Base-by-base conservation (phyloP, 305 asterid genomes). In the Fraxinus paxiana region DNA sequence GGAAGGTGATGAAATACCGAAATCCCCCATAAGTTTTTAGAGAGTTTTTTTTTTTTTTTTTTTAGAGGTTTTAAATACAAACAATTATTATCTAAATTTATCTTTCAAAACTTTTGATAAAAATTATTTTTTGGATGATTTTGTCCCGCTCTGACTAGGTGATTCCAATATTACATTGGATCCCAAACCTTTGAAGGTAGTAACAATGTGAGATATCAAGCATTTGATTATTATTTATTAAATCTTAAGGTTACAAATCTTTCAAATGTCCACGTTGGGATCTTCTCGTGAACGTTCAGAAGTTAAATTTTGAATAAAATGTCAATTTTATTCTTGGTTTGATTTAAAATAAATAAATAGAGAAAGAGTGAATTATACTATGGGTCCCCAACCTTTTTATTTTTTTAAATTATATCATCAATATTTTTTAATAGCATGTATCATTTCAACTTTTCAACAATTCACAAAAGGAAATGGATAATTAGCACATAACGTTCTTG, bases 11-110 rank as follows among this genome's bases (percentile, higher is more conserved):
- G 37, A 46, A 20, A 1, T 80, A 78, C 86, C 18, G 41, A 82
- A 77, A 28, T 80, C 73, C 77, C 75, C 43, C 75, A 15, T 31
- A 28, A 28, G 10, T 2, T 17, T 54, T 5, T 54, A 54, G 65
- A 28, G 31, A 28, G 6, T 63, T 92, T 92, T 93, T 92, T 92
- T 48, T 43, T 3, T 3, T 13, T 15, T 4, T 41, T n/a, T n/a
- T 51, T 51, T 5, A 51, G 63, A 51, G 63, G 24, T 51, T 51
- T 28, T 54, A 5, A 17, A 17, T 17, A 18, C 67, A 18, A n/a
- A 56, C 67, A 56, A 56, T 20, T 6, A 18, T 28, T 59, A 20
- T 59, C 13, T 18, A 20, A 18, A 59, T 7, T 13, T 30, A 20
- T 59, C 30, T 18, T 59, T 59, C 69, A 59, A 20, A 5, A 18